Conservation (phyloP, 345 rosid genomes). For the Heritiera fomes region DNA sequence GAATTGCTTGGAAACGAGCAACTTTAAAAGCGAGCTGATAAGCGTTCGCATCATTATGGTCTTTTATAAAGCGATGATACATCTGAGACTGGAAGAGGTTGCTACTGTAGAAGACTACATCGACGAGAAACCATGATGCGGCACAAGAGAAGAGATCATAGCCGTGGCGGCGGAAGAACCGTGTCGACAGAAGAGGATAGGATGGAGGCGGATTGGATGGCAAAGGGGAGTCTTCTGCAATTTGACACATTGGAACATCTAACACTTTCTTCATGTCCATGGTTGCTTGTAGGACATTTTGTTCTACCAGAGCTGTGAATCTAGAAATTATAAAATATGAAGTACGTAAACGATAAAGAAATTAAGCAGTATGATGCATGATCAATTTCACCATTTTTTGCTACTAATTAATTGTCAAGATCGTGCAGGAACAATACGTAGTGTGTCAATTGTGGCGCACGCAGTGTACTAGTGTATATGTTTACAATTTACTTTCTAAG, state of each 20-base stretch:
- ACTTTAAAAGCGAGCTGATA: slow-evolving; percentile 46
- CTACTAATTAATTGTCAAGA: neutral
- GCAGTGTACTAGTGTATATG: neutral
- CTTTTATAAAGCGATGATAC: slow-evolving; percentile 25
- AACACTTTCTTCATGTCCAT: slow-evolving; percentile 67
- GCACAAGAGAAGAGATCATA: slow-evolving; percentile 62
- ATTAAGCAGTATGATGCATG: no score
- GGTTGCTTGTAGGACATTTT: slow-evolving; percentile 62
- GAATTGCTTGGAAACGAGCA: slow-evolving; percentile 46
- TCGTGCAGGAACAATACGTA: no score
- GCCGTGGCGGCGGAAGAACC: slow-evolving; percentile 65
- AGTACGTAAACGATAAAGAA: neutral
- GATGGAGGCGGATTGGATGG: slow-evolving; percentile 33
- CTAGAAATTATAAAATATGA: slow-evolving; percentile 28
- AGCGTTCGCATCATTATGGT: slow-evolving; percentile 1
- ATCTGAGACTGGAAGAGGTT: slow-evolving; percentile 67
- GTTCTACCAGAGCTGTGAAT: slow-evolving; percentile 75
- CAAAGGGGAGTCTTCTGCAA: slow-evolving; percentile 43
- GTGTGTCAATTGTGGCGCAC: no score
- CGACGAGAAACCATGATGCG: slow-evolving; percentile 64
- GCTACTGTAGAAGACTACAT: slow-evolving; percentile 62
- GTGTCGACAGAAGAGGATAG: slow-evolving; percentile 54
- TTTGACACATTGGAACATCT: slow-evolving; percentile 44
- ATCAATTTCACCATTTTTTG: neutral
- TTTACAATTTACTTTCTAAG: no score